Percentiles rank a stretch among this genome's conserved stretches.
Evolutionary conservation across 441 rosid genomes (phyloP).

Genomic region (Eutrema salsugineum): DNA sequence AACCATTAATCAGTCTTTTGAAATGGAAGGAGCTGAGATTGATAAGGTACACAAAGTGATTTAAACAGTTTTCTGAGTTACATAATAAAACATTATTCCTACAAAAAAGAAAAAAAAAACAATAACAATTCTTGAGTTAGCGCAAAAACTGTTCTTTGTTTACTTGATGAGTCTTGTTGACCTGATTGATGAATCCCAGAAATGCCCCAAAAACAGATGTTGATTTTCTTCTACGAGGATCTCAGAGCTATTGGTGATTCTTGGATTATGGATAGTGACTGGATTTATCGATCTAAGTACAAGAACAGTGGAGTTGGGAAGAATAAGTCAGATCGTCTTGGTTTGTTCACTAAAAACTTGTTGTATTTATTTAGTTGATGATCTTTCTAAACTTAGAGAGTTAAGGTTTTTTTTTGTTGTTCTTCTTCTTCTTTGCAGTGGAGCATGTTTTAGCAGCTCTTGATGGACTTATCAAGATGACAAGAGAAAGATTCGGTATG

Average conservation of each 20-base stretch:
- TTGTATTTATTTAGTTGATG: background rate
- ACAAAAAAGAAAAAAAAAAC: too few relatives aligned
- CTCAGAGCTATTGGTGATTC: conserved; percentile 73
- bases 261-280: conserved; percentile 51
- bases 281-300: conserved; percentile 48
- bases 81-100: background rate
- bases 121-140: background rate
- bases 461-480: conserved; percentile 53
- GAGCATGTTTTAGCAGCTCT: conserved; percentile 64
- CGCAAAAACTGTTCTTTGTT: background rate
- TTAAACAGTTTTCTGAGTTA: background rate
- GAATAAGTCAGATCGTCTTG: conserved; percentile 49
- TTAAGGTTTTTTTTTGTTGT: background rate
- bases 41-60: conserved; percentile 42
- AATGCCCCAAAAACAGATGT: conserved; percentile 48
- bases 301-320: conserved; percentile 36
- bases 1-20: conserved; percentile 38
- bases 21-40: conserved; percentile 43
- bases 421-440: conserved; percentile 32
- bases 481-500: conserved; percentile 55
- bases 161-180: conserved; percentile 23
- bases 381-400: background rate
- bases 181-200: conserved; percentile 33
- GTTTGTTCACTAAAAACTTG: conserved; percentile 34
- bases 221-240: conserved; percentile 54